Percentiles rank a stretch among this genome's conserved stretches.
Evolutionary conservation across 2,329 filamentous ascomycete genomes (phyloP).

Genomic region (Dryadomyces quercus-mongolicae): DNA sequence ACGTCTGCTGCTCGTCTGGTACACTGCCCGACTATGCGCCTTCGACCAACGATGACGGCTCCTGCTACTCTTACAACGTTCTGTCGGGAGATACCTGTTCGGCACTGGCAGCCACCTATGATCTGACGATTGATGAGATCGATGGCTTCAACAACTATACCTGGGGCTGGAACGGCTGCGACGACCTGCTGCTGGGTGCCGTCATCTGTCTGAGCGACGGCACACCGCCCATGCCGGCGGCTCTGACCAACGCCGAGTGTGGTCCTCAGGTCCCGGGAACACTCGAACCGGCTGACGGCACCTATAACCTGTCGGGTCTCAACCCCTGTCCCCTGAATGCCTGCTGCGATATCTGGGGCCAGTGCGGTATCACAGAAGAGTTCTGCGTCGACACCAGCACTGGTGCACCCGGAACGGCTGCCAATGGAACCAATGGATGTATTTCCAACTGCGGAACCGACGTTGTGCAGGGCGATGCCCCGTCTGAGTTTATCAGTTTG

Average conservation of each 20-base stretch:
- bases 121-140: background rate
- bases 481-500: constrained; percentile 8
- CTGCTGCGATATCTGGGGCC: constrained; percentile 24
- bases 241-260: constrained; percentile 19
- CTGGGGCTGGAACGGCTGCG: constrained; percentile 16
- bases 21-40: constrained; percentile 21
- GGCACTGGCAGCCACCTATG: constrained; percentile 15
- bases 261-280: constrained; percentile 22
- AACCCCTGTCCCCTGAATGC: constrained; percentile 20
- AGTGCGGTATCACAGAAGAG: constrained; percentile 30
- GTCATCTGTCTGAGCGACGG: constrained; percentile 23
- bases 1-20: constrained; percentile 24
- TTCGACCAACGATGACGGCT: constrained; percentile 21
- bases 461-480: constrained; percentile 13
- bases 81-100: constrained; percentile 19
- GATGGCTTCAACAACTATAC: constrained; percentile 22
- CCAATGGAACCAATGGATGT: constrained; percentile 21
- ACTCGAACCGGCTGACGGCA: constrained; percentile 10
- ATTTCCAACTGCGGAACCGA: constrained; percentile 28
- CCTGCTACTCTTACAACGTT: constrained; percentile 21
- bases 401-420: constrained; percentile 18
- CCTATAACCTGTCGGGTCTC: constrained; percentile 10
- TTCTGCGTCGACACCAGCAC: constrained; percentile 23
- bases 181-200: constrained; percentile 6
- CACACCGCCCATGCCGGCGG: constrained; percentile 20